phyloP scores from a whole-genome alignment of 192 early-diverging fungal genomes.

The Coemansia furcata region DNA sequence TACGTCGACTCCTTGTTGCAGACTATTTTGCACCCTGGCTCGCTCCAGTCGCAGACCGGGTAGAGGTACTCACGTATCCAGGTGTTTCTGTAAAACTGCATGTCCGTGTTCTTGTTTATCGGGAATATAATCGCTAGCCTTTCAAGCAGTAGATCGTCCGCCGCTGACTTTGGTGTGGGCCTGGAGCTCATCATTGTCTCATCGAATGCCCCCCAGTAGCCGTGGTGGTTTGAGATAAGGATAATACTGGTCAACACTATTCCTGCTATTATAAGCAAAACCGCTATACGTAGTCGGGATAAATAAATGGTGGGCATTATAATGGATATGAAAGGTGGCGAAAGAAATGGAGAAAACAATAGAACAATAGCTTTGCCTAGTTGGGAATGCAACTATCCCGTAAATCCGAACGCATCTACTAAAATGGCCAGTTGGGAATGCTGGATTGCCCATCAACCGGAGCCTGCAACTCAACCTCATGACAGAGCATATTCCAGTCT shows the following conservation, averaged over 20 bases:
- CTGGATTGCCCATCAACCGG: no score
- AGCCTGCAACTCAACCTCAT: no score
- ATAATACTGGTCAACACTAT: conserved; percentile 19
- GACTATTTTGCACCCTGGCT: conserved; percentile 34
- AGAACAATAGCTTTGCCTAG: not conserved
- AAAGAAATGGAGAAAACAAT: not conserved
- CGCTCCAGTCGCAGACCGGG: conserved; percentile 47
- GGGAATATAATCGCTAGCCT: conserved; percentile 44
- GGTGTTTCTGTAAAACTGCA: conserved; percentile 46
- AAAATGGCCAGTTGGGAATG: not conserved
- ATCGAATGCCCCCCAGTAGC: conserved; percentile 21
- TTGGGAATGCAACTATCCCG: not conserved
- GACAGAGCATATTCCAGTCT: no score
- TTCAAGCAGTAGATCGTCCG: conserved; percentile 12
- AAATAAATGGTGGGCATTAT: conserved; percentile 1
- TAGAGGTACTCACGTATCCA: conserved; percentile 42
- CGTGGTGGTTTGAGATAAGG: conserved; percentile 10
- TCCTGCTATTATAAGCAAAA: conserved; percentile 11
- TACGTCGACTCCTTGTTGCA: conserved; percentile 40
- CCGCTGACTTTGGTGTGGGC: not conserved
- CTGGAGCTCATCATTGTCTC: not conserved
- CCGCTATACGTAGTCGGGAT: conserved; percentile 2
- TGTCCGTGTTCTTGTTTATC: conserved; percentile 46
- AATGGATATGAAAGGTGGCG: conserved; percentile 1
- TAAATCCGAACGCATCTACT: not conserved